Conservation (phyloP, 805 yeast species). For the Metschnikowia continentalis region DNA sequence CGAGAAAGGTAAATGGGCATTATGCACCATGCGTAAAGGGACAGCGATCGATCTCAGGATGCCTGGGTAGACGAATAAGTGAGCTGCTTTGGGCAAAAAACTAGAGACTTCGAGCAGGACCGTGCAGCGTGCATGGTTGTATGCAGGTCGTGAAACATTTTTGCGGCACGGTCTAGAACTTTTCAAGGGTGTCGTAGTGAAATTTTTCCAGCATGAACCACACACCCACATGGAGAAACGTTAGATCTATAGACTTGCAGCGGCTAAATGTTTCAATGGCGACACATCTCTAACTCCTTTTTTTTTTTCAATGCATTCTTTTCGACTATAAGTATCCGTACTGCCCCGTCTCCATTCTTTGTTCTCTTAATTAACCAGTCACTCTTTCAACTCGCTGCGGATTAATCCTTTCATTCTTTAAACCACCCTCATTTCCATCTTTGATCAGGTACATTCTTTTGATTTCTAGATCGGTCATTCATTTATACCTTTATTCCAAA, state of each 20-base stretch:
- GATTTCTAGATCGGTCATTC: background rate
- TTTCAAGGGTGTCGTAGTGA: background rate
- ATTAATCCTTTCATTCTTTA: background rate
- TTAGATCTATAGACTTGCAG: background rate
- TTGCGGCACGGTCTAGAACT: constrained; percentile 4
- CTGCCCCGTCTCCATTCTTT: background rate
- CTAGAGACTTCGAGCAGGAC: background rate
- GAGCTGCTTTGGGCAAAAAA: constrained; percentile 2
- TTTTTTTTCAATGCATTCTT: background rate
- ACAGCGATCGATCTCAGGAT: background rate
- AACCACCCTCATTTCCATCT: background rate
- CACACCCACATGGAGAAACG: background rate
- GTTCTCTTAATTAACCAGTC: background rate
- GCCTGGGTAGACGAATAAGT: background rate
- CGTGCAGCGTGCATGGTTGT: background rate
- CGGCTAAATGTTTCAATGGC: background rate
- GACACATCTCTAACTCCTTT: background rate
- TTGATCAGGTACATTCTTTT: background rate
- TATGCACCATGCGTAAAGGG: background rate
- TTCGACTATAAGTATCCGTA: background rate
- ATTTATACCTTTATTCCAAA: background rate
- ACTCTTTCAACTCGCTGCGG: background rate
- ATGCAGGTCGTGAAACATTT: background rate
- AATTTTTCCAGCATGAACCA: background rate
- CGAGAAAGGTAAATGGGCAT: background rate